A percentile compares a stretch with the other conserved stretches of the same genome.
Conservation (phyloP, 2,329 filamentous ascomycete genomes). For the Claviceps citrina region DNA sequence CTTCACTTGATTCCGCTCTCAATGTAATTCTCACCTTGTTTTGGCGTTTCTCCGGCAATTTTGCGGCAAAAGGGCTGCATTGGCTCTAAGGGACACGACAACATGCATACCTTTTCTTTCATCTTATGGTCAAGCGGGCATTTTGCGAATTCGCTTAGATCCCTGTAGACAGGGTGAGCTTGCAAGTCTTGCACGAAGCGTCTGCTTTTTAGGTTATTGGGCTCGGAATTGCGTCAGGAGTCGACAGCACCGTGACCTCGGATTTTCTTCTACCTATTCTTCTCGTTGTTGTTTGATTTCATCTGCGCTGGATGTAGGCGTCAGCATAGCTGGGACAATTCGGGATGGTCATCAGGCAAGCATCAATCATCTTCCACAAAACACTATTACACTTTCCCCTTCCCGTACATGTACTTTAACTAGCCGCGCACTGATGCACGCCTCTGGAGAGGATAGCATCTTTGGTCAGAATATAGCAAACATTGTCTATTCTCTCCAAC, state of each 20-base stretch:
- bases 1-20: conserved; percentile 9
- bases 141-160: conserved; percentile 14
- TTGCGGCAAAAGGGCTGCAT: conserved; percentile 11
- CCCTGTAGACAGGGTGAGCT: conserved; percentile 13
- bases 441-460: conserved; percentile 18
- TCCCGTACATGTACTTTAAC: conserved; percentile 53
- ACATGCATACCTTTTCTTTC: conserved; percentile 9
- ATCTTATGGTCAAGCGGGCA: conserved; percentile 18
- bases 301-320: conserved; percentile 3
- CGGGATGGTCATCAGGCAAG: conserved; percentile 37
- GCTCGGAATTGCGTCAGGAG: conserved; percentile 10
- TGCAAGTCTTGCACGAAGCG: conserved; percentile 17
- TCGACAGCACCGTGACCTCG: conserved; percentile 5
- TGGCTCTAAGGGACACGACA: conserved; percentile 14
- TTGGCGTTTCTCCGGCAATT: conserved; percentile 16
- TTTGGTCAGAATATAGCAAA: conserved; percentile 29
- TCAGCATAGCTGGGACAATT: conserved; percentile 5
- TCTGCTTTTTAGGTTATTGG: conserved; percentile 12
- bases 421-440: conserved; percentile 17
- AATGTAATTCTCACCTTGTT: conserved; percentile 6
- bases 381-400: conserved; percentile 4
- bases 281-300: conserved; percentile 5
- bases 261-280: background rate
- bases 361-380: conserved; percentile 56
- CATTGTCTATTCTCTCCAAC: conserved; percentile 23